Conservation (phyloP, 2,329 filamentous ascomycete species). For the Fusarium metavorans region DNA sequence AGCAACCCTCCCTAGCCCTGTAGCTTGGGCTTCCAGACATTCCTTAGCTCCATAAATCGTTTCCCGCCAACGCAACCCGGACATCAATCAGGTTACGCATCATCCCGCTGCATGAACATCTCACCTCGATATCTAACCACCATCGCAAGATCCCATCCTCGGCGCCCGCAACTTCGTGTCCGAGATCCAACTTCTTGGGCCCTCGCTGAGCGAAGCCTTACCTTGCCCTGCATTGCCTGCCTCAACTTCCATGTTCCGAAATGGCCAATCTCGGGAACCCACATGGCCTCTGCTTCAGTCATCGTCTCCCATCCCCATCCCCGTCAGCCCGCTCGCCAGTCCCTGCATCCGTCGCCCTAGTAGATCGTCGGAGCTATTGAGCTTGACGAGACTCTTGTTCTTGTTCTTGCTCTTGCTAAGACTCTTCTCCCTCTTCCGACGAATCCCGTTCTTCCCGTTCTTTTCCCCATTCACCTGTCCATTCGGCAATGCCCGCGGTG, state of each 20-base stretch:
- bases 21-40: neutral
- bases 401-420: conserved; percentile 57
- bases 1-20: neutral
- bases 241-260: neutral
- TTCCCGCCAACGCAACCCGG: conserved; percentile 14
- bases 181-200: conserved; percentile 11
- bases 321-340: conserved; percentile 65
- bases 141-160: conserved; percentile 11
- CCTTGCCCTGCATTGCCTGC: neutral
- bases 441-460: conserved; percentile 40
- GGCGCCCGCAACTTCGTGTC: conserved; percentile 28
- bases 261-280: conserved; percentile 6
- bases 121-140: conserved; percentile 19
- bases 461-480: conserved; percentile 42
- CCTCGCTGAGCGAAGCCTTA: neutral
- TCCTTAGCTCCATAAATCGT: neutral
- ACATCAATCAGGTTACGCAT: conserved; percentile 30
- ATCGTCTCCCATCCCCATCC: conserved; percentile 60
- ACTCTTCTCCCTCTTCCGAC: conserved; percentile 43
- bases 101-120: conserved; percentile 18
- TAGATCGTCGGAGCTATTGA: conserved; percentile 69
- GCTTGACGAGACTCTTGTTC: conserved; percentile 63
- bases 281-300: conserved; percentile 39
- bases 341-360: conserved; percentile 70
- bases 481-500: conserved; percentile 22